Evolutionary conservation across 2,329 filamentous ascomycete genomes (phyloP).

Genomic region (Sclerotinia minor): DNA sequence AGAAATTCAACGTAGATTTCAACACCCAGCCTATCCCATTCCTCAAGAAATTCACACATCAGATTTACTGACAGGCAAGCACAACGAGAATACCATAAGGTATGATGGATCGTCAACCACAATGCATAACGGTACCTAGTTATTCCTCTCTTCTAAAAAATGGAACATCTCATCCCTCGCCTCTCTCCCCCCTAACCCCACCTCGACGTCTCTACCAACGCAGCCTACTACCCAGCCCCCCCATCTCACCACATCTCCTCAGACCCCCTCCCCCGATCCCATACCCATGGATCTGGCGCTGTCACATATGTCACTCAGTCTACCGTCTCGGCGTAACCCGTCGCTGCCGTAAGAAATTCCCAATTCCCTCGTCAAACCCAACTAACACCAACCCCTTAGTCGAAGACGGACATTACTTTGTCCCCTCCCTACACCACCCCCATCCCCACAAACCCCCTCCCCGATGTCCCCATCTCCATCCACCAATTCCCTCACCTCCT

Average conservation of each 20-base stretch:
- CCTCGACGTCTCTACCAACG: slow-evolving; percentile 22
- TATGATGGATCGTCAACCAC: slow-evolving; percentile 20
- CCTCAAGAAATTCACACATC: background rate
- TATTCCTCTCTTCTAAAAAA: slow-evolving; percentile 12
- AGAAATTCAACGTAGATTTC: background rate
- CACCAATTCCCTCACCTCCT: background rate
- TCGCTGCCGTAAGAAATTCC: slow-evolving; percentile 35
- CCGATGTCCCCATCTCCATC: background rate
- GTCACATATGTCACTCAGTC: slow-evolving; percentile 39
- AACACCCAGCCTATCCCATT: background rate
- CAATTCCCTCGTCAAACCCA: background rate
- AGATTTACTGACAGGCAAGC: background rate
- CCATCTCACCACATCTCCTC: slow-evolving; percentile 8
- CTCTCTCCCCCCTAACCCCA: slow-evolving; percentile 22
- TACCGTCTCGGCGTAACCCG: slow-evolving; percentile 42
- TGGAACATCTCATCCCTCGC: slow-evolving; percentile 14
- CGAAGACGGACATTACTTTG: slow-evolving; percentile 34
- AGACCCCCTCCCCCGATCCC: slow-evolving; percentile 36
- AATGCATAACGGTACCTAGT: slow-evolving; percentile 9
- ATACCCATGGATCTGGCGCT: slow-evolving; percentile 43
- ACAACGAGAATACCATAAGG: background rate
- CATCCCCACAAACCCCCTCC: slow-evolving; percentile 1
- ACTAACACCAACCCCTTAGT: slow-evolving; percentile 26
- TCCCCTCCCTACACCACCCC: slow-evolving; percentile 23
- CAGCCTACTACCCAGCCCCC: slow-evolving; percentile 20